Evolutionary conservation across 1,139 yeast species (phyloP).

Genomic region (Taphrina confusa): DNA sequence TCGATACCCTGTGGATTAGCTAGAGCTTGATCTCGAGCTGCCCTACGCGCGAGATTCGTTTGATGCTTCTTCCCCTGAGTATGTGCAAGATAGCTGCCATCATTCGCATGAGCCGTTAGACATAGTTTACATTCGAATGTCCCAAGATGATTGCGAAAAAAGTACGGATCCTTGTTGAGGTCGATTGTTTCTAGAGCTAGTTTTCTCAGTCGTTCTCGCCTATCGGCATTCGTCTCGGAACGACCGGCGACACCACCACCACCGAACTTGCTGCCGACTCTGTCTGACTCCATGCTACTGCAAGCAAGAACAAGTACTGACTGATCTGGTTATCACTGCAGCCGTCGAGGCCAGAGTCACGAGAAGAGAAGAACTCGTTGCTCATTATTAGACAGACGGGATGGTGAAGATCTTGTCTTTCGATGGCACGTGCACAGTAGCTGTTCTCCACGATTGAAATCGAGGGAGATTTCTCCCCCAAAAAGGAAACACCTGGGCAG

Average conservation of each 20-base stretch:
- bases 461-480: too few relatives aligned
- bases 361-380: too few relatives aligned
- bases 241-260: conserved; percentile 74
- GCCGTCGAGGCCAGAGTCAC: too few relatives aligned
- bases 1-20: conserved; percentile 37
- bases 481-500: too few relatives aligned
- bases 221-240: conserved; percentile 65
- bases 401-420: too few relatives aligned
- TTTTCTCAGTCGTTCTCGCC: conserved; percentile 64
- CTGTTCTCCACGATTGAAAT: too few relatives aligned
- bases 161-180: conserved; percentile 72
- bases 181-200: conserved; percentile 65
- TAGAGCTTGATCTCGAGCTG: conserved; percentile 45
- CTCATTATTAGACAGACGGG: too few relatives aligned
- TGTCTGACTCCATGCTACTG: conserved; percentile 20
- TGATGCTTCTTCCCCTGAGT: conserved; percentile 79
- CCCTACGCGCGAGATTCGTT: conserved; percentile 62
- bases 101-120: conserved; percentile 69
- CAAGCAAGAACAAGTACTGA: too few relatives aligned
- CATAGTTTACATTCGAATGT: conserved; percentile 74
- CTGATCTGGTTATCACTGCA: too few relatives aligned
- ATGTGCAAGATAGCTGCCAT: conserved; percentile 76
- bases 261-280: conserved; percentile 36
- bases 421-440: too few relatives aligned
- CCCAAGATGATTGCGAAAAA: conserved; percentile 71